Base-by-base conservation (phyloP, 2,329 filamentous ascomycete species). In the Aspergillus transmontanensis region DNA sequence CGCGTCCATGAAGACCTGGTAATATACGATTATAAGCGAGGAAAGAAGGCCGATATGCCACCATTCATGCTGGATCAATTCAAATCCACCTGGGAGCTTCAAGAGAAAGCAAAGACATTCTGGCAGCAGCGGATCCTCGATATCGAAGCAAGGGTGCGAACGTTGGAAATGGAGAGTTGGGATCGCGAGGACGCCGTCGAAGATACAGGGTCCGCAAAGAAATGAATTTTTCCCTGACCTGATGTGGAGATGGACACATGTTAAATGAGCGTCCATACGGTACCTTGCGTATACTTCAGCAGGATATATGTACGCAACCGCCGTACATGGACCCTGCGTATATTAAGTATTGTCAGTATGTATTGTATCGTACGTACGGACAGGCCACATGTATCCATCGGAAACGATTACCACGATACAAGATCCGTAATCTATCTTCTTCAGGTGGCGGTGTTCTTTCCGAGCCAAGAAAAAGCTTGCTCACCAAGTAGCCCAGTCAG, bases 1-100 rank as follows among this genome's bases (percentile, higher is more conserved):
- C 82, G 89, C 50, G 90, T 90, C 61, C 82, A 87, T 32, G 94
- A 97, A 77, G 91, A 94, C 68, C 87, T 92, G 62, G 90, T 91
- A 11, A 82, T 92, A 0, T 96, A 95, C 78, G 90, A 96, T 78
- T 92, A 93, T 75, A 79, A 75, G 34, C 74, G 78, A 30, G 85
- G 79, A 11, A 82, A 80, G 72, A 91, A 90, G 77, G 82, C 71
- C 0, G 72, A 80, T 2, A 75, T 92, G 53, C 83, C 83, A 56
- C 78, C 81, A 0, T 92, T 89, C 69, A 87, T 91, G 81, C 73
- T 87, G 51, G 80, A 85, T 9, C 84, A 86, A 54, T 87, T 93
- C 69, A 78, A 79, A 59, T 77, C 84, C 55, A 87, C 85, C 16
- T 91, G 85, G 80, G 76, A 80, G 50, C 74, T 86, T 68, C 90